Conservation (phyloP, 169 alveolate species). For the Besnoitia besnoiti region DNA sequence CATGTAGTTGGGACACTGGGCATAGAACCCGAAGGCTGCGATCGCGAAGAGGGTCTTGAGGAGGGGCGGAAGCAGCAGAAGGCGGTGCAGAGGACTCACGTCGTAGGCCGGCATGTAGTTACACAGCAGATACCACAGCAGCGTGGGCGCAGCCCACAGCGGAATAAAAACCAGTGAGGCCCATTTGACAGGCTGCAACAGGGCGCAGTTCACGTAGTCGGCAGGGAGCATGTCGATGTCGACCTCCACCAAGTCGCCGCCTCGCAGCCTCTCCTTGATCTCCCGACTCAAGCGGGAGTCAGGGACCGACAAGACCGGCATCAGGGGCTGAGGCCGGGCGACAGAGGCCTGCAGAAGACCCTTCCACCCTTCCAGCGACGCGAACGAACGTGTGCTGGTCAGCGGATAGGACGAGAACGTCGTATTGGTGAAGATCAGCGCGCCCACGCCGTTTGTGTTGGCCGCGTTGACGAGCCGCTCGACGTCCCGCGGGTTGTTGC, state of each 20-base stretch:
- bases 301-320: constrained; percentile 50
- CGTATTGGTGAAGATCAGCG: constrained; percentile 46
- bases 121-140: constrained; percentile 4
- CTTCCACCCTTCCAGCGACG: not conserved
- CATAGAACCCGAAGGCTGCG: not conserved
- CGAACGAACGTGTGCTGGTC: not conserved
- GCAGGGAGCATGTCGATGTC: constrained; percentile 26
- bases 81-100: constrained; percentile 43
- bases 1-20: constrained; percentile 44
- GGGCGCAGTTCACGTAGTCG: constrained; percentile 34
- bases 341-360: not conserved
- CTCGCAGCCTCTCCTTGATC: constrained; percentile 34
- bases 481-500: constrained; percentile 20
- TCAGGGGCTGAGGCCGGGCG: not conserved
- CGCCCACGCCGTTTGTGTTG: constrained; percentile 38
- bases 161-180: not conserved
- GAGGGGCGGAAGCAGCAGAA: constrained; percentile 36
- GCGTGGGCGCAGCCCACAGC: constrained; percentile 11
- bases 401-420: not conserved
- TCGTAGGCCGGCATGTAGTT: not conserved
- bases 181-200: not conserved
- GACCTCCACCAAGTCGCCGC: constrained; percentile 13
- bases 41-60: constrained; percentile 9
- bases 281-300: constrained; percentile 36
- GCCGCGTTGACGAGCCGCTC: constrained; percentile 33